Evolutionary conservation across 2,329 filamentous ascomycete species (phyloP), one percentile per base, ranked within the genome.

Genomic region (Blumeria hordei): DNA sequence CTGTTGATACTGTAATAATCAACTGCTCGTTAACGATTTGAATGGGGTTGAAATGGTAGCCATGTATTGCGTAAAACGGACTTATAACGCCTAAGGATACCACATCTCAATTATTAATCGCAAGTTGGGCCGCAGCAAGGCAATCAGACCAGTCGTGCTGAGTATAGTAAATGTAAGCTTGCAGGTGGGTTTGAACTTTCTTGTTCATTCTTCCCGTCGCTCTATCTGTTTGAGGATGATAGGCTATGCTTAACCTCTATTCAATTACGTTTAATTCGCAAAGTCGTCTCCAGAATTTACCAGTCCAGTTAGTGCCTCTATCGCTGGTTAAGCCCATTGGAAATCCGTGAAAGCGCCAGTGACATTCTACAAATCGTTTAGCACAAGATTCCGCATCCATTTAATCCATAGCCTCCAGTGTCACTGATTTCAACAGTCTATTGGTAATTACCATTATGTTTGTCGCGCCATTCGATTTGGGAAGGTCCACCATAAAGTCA

Each of bases 391-490:
- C n/a, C n/a, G n/a, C n/a, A 53, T 53, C 50, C 33, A 53, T 53
- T 16, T 39, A 39, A 21, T 53, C 50, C 33, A 53, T 39, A 8
- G 50, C n/a, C 28, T 53, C 50, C 9, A 52, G 33, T 16, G 50
- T 53, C 3, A 39, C 18, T 6, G n/a, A 37, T 53, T 53, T 53
- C 28, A 53, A 21, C 3, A 39, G 34, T 39, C 50, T 52, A 52
- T 52, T 35, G 18, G n/a, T 53, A 14, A 53, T 53, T 9, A 53
- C 50, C 50, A 53, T 53, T 35, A 53, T 53, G 10, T 53, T 53
- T 39, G 34, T 53, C 28, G 50, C 33, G n/a, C 11, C 50, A n/a
- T n/a, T 44, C 6, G 50, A 53, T 53, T 37, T 36, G 11, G 50
- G 50, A 39, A 53, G 50, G 8, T 53, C 34, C 8, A 53, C 50